These are phyloP conservation scores for Solanum arcanum DNA, from an alignment of 257 asterid genomes.

Conservation along the genomic window DNA sequence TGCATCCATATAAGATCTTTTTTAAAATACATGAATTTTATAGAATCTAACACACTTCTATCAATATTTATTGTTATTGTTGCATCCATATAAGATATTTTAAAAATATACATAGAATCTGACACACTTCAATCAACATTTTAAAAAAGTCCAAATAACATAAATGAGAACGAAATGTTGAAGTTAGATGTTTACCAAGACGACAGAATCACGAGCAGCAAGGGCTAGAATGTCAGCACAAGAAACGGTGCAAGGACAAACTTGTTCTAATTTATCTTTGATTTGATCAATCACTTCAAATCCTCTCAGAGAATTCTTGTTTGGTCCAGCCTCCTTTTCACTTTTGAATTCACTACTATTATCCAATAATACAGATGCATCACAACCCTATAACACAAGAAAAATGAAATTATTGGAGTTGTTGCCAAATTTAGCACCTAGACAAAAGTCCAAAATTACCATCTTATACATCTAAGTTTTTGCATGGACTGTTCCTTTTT, in stretches of 20 bases:
- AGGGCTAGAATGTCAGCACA: constrained; percentile 45
- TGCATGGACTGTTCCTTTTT: background rate
- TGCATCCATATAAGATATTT: background rate
- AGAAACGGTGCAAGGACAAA: background rate
- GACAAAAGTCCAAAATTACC: background rate
- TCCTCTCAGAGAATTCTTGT: constrained; percentile 62
- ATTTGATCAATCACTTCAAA: constrained; percentile 1
- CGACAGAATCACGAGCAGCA: constrained; percentile 55
- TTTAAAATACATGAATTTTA: fast-evolving
- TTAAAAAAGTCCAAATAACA: background rate
- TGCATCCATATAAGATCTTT: fast-evolving
- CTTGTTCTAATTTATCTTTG: background rate
- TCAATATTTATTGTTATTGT: background rate
- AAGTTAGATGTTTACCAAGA: constrained; percentile 26
- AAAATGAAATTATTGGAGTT: background rate
- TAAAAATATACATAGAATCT: background rate
- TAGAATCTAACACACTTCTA: background rate
- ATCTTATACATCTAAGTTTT: background rate
- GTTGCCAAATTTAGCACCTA: background rate
- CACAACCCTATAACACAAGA: constrained; percentile 42
- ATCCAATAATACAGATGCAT: constrained; percentile 61
- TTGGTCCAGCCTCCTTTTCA: constrained; percentile 63
- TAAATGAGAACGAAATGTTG: background rate
- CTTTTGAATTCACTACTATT: constrained; percentile 12
- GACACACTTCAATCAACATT: background rate